phyloP scores from a whole-genome alignment of 1,284 basidiomycete genomes.

The Papiliotrema fonsecae region DNA sequence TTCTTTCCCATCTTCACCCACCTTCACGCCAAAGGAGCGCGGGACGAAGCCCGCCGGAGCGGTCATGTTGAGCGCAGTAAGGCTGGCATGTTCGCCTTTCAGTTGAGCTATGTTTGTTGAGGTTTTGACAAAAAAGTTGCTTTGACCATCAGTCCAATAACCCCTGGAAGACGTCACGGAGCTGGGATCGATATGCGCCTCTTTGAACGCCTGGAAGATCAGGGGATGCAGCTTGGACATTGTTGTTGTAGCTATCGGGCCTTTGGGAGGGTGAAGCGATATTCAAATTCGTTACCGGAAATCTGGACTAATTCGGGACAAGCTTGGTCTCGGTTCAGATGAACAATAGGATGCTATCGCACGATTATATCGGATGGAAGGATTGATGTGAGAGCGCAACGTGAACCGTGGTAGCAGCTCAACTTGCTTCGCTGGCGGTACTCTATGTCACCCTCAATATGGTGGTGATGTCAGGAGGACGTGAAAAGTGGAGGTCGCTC shows the following conservation, averaged over 20 bases:
- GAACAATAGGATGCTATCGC: too few relatives aligned
- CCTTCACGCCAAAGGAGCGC: conserved; percentile 55
- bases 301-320: too few relatives aligned
- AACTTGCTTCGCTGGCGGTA: too few relatives aligned
- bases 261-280: too few relatives aligned
- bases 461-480: too few relatives aligned
- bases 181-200: not conserved
- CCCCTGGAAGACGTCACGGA: conserved; percentile 7
- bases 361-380: too few relatives aligned
- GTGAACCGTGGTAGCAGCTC: too few relatives aligned
- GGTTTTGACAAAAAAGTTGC: conserved; percentile 25
- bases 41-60: conserved; percentile 64
- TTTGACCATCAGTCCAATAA: conserved; percentile 6
- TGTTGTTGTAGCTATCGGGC: not conserved
- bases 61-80: conserved; percentile 59
- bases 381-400: too few relatives aligned
- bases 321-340: too few relatives aligned
- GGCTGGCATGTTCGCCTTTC: conserved; percentile 65
- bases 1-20: conserved; percentile 41
- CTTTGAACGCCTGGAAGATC: not conserved
- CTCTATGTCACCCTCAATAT: too few relatives aligned
- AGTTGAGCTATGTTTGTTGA: conserved; percentile 52
- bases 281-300: too few relatives aligned
- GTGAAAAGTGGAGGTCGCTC: too few relatives aligned
- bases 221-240: not conserved